Evolutionary conservation across 306 rosid species (phyloP).

Genomic region (Cicer cuneatum): DNA sequence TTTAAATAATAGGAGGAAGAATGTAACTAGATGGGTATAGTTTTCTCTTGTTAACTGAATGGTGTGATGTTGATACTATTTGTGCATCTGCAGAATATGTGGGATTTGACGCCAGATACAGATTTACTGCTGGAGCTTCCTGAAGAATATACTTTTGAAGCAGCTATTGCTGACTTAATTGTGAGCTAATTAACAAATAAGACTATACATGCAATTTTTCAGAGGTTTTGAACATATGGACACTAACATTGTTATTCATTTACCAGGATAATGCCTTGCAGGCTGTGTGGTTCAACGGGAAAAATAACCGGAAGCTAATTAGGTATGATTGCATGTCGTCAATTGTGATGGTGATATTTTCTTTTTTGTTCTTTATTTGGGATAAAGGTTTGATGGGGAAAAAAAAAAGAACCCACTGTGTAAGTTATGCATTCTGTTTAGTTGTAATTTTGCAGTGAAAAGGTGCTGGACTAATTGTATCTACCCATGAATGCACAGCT

Average conservation of each 20-base stretch:
- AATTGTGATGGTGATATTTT: background rate
- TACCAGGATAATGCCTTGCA: constrained; percentile 75
- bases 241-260: constrained; percentile 30
- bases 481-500: too few species aligned
- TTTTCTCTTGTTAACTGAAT: background rate
- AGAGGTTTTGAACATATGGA: background rate
- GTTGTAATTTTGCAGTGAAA: too few species aligned
- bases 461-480: too few species aligned
- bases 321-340: constrained; percentile 47
- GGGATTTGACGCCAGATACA: constrained; percentile 74
- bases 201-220: background rate
- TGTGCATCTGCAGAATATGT: constrained; percentile 60
- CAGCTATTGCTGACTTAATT: constrained; percentile 72
- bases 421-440: too few species aligned
- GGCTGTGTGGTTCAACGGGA: constrained; percentile 63
- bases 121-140: constrained; percentile 62
- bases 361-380: background rate
- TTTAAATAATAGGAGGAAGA: background rate
- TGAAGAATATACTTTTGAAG: constrained; percentile 61
- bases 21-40: background rate
- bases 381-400: background rate
- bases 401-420: background rate
- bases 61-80: constrained; percentile 3
- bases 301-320: constrained; percentile 45
- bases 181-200: constrained; percentile 49